These are phyloP conservation scores for Ophiocordyceps camponoti-saundersi DNA, from an alignment of 2,329 filamentous ascomycete genomes.

Conservation along the genomic window DNA sequence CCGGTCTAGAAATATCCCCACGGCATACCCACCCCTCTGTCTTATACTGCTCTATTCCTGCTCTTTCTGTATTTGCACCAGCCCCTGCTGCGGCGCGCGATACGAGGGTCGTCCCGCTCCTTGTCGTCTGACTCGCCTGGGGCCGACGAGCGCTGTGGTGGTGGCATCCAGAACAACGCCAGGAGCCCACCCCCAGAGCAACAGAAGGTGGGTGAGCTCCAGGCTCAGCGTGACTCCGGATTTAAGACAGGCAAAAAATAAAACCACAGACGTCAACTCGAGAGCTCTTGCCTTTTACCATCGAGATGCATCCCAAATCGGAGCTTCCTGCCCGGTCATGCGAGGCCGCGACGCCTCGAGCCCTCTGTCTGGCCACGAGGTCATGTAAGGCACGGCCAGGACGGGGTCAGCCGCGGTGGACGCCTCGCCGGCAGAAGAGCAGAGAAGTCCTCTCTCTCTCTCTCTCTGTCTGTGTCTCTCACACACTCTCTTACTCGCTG, in stretches of 20 bases:
- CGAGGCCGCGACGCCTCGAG: slow-evolving; percentile 4
- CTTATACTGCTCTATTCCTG: slow-evolving; percentile 1
- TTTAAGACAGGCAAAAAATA: slow-evolving; percentile 16
- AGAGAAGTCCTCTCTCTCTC: no score
- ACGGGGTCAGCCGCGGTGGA: slow-evolving; percentile 5
- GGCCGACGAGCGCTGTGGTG: background rate
- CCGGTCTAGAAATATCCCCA: background rate
- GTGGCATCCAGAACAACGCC: slow-evolving; percentile 2
- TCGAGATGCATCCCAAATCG: slow-evolving; percentile 13
- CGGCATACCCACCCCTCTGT: background rate
- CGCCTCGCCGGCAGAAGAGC: no score
- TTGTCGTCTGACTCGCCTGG: slow-evolving; percentile 3
- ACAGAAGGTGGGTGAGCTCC: slow-evolving; percentile 8
- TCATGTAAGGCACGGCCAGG: slow-evolving; percentile 11
- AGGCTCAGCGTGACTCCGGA: slow-evolving; percentile 18
- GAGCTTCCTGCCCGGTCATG: slow-evolving; percentile 9
- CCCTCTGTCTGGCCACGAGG: slow-evolving; percentile 9
- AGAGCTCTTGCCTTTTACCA: slow-evolving; percentile 7
- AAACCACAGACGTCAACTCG: background rate
- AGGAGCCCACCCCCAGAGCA: background rate
- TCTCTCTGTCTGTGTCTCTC: no score
- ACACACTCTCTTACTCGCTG: no score
- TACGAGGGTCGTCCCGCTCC: slow-evolving; percentile 1
- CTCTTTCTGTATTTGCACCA: background rate
- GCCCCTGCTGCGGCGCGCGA: background rate